phyloP scores from a whole-genome alignment of 345 rosid genomes.

The Conringia planisiliqua region DNA sequence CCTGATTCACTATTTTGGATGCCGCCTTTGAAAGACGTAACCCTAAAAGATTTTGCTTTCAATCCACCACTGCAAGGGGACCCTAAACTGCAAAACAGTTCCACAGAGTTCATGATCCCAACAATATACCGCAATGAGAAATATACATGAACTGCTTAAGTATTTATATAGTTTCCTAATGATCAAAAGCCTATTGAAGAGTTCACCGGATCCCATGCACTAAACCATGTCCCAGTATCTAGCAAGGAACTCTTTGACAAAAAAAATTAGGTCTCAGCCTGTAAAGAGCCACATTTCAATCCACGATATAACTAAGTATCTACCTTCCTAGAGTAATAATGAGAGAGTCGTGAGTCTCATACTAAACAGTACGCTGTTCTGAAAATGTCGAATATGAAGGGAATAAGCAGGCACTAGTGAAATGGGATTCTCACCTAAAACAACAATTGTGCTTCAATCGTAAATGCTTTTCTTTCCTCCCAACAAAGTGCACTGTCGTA shows the following conservation, averaged over 20 bases:
- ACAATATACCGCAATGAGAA: background rate
- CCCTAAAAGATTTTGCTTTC: conserved; percentile 50
- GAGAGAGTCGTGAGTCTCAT: background rate
- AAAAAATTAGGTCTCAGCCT: background rate
- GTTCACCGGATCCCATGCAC: background rate
- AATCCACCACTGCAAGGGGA: conserved; percentile 41
- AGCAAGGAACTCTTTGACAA: background rate
- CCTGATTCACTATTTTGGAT: conserved; percentile 56
- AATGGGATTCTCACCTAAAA: conserved; percentile 44
- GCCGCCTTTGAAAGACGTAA: conserved; percentile 78
- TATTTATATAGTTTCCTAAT: background rate
- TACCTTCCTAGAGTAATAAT: background rate
- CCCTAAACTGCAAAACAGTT: conserved; percentile 61
- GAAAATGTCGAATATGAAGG: background rate
- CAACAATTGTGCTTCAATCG: conserved; percentile 38
- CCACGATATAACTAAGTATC: background rate
- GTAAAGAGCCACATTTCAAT: background rate
- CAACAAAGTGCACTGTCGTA: conserved; percentile 42
- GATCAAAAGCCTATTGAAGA: background rate
- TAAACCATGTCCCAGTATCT: conserved; percentile 1
- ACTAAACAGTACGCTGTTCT: background rate
- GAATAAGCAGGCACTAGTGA: conserved; percentile 10
- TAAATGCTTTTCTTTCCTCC: conserved; percentile 43
- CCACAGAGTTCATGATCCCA: conserved; percentile 22
- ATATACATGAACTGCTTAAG: background rate